Base-by-base conservation (phyloP, 331 rosid species). In the Malus hybrid region DNA sequence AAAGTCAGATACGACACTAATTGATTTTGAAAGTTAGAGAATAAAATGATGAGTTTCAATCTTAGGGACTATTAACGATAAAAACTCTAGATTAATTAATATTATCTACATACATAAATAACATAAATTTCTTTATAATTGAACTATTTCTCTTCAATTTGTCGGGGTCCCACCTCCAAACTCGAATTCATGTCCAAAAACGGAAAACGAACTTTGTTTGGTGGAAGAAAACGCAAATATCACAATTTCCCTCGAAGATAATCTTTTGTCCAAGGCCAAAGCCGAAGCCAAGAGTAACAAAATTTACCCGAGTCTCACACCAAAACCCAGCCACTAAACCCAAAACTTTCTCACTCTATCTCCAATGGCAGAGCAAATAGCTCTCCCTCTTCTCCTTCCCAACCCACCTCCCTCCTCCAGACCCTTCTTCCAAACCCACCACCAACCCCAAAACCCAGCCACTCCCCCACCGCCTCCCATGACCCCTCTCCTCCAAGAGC, bases 341-440 rank as follows among this genome's bases (percentile, higher is more conserved):
- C 65, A 24, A 54, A 76, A 20, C 62, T 1, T 28, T 10, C 13
- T 28, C 31, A 5, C 28, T 36, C 73, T 15, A 57, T 34, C 31
- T 32, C 57, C 5, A 24, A 90, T 88, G 84, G 90, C 86, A 15
- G 93, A 86, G 61, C 90, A 81, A 69, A 28, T 84, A 5, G 81
- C 87, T 48, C 86, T 90, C 28, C 91, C 96, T 39, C 85, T 92
- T 16, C 75, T 87, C 36, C 89, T 89, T 39, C 89, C 87, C 11
- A 86, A 76, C 65, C 88, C 89, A 29, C 92, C 89, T 10, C 73
- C 84, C 56, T 71, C 76, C 10, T 59, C 84, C 8, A 86, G 56
- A 50, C 81, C 87, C 75, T 14, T 81, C 73, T 79, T 78, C 59
- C 79, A 82, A 59, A 79, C 75, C 74, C 66, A 69, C 61, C 84